Evolutionary conservation across 345 rosid species (phyloP).

Genomic region (Eucalyptus microcorys): DNA sequence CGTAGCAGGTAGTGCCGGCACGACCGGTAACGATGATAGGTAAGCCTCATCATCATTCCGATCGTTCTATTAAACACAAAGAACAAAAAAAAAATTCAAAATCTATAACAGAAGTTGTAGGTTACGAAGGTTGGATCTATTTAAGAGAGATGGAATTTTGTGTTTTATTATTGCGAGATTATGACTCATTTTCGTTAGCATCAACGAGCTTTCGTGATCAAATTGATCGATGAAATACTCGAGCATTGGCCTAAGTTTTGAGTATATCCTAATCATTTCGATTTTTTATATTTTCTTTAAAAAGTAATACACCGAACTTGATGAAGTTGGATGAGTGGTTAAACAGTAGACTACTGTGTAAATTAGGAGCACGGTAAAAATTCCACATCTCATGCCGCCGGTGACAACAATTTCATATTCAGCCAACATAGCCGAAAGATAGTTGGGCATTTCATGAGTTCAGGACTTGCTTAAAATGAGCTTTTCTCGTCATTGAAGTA

Average conservation of each 20-base stretch:
- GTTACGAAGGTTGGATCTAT: not conserved
- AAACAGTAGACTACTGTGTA: not conserved
- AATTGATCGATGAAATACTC: not conserved
- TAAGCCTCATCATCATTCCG: not conserved
- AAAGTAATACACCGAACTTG: no score
- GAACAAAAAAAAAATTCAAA: not conserved
- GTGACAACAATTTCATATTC: not conserved
- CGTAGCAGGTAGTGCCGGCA: conserved; percentile 27
- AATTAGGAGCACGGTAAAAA: not conserved
- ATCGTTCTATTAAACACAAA: not conserved
- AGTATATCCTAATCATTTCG: not conserved
- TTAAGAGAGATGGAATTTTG: not conserved
- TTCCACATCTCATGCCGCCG: not conserved
- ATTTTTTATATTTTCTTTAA: not conserved
- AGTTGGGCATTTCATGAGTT: not conserved
- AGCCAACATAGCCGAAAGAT: not conserved
- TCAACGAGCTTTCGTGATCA: not conserved
- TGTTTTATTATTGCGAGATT: not conserved
- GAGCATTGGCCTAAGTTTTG: not conserved
- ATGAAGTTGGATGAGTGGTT: not conserved
- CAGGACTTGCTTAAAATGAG: not conserved
- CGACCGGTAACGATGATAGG: conserved; percentile 39
- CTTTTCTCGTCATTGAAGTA: not conserved
- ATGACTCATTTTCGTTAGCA: not conserved
- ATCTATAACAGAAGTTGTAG: not conserved